phyloP scores from a whole-genome alignment of 2,329 filamentous ascomycete species.

The Phialophora macrospora region DNA sequence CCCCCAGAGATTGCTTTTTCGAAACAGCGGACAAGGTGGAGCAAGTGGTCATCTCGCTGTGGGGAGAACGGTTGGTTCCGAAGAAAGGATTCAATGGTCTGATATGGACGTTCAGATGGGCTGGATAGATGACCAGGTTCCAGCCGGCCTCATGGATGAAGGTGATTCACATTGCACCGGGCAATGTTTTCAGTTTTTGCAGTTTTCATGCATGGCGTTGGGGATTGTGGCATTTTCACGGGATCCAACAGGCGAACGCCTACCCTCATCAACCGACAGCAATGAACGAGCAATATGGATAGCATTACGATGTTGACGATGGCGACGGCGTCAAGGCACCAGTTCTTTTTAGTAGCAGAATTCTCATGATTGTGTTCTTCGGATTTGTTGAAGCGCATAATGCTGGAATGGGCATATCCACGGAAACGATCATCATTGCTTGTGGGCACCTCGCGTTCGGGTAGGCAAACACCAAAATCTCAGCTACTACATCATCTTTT shows the following conservation, averaged over 20 bases:
- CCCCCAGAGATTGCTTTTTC: conserved; percentile 7
- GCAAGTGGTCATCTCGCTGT: conserved; percentile 23
- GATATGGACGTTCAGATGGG: conserved; percentile 37
- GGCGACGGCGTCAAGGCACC: neutral
- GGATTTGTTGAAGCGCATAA: conserved; percentile 2
- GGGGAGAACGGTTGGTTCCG: conserved; percentile 28
- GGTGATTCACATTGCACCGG: neutral
- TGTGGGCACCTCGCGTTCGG: neutral
- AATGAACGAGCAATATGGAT: neutral
- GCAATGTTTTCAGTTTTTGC: neutral
- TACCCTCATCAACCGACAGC: neutral
- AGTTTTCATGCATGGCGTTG: conserved; percentile 3
- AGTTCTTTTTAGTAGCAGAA: neutral
- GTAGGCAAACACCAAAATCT: neutral
- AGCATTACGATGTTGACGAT: neutral
- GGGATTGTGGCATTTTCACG: conserved; percentile 1
- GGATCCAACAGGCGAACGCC: neutral
- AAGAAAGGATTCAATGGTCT: conserved; percentile 31
- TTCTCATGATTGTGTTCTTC: neutral
- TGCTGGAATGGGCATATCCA: neutral
- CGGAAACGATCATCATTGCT: neutral
- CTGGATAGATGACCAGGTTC: conserved; percentile 7
- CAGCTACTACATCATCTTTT: neutral
- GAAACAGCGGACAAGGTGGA: conserved; percentile 22
- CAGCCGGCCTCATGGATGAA: neutral